Evolutionary conservation across 2,329 filamentous ascomycete species (phyloP).

Genomic region (Plectosphaerella sp.): DNA sequence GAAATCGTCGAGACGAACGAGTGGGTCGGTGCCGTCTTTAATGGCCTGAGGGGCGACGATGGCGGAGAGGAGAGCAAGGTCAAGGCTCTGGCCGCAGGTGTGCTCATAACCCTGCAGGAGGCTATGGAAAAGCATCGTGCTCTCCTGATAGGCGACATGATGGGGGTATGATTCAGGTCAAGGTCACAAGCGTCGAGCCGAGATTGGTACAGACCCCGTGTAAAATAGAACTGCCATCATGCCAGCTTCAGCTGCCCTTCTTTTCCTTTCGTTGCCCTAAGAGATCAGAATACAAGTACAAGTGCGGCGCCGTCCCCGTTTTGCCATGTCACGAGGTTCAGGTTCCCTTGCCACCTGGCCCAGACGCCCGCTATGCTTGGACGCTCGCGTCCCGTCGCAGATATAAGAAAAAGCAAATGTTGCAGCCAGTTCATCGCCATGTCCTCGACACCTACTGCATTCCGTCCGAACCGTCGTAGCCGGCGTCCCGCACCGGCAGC

Average conservation of each 20-base stretch:
- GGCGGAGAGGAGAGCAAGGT: constrained; percentile 71
- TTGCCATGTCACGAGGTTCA: too few species aligned
- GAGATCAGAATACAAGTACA: too few species aligned
- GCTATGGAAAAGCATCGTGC: constrained; percentile 78
- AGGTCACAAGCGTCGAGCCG: not conserved
- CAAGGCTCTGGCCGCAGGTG: constrained; percentile 72
- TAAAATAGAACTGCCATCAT: too few species aligned
- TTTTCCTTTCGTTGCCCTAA: too few species aligned
- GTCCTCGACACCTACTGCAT: not conserved
- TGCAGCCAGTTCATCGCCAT: too few species aligned
- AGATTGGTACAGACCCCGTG: not conserved
- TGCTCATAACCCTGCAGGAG: constrained; percentile 74
- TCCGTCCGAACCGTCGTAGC: not conserved
- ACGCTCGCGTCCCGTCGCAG: not conserved
- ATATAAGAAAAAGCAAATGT: not conserved
- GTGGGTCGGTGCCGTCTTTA: constrained; percentile 78
- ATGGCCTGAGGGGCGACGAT: constrained; percentile 46
- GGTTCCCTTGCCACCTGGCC: not conserved
- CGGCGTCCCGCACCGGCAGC: constrained; percentile 28
- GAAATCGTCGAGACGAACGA: constrained; percentile 82
- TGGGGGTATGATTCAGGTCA: constrained; percentile 21
- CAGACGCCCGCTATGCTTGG: not conserved
- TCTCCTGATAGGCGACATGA: constrained; percentile 67
- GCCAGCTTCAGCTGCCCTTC: too few species aligned
- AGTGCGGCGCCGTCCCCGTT: too few species aligned